phyloP scores from a whole-genome alignment of 345 rosid genomes.

The Arabidopsis arenosa region DNA sequence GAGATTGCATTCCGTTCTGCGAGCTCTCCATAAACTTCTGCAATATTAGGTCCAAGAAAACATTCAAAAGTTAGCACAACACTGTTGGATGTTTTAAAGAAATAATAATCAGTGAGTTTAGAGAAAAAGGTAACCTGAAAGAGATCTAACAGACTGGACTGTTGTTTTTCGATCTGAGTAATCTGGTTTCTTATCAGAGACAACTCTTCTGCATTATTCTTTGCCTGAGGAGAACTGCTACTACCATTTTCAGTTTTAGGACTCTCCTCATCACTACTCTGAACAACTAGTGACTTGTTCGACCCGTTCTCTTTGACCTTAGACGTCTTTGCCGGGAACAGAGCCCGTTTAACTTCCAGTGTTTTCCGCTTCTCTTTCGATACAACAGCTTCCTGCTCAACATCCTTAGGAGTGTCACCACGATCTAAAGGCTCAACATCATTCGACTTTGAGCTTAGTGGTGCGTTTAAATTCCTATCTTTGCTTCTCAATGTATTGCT shows the following conservation, averaged over 20 bases:
- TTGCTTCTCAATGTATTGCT: conserved; percentile 43
- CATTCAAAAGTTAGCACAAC: conserved; percentile 29
- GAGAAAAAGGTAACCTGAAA: conserved; percentile 64
- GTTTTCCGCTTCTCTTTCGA: conserved; percentile 44
- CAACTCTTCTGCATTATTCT: conserved; percentile 56
- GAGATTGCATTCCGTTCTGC: conserved; percentile 79
- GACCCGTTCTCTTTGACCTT: conserved; percentile 52
- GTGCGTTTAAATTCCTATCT: conserved; percentile 44
- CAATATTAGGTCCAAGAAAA: conserved; percentile 29
- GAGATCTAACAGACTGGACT: conserved; percentile 71
- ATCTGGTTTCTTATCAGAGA: conserved; percentile 71
- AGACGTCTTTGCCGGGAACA: conserved; percentile 39
- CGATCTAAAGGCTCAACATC: background rate
- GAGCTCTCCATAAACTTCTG: conserved; percentile 90
- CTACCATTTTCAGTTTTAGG: conserved; percentile 34
- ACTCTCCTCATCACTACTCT: conserved; percentile 56
- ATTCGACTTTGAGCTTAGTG: conserved; percentile 16
- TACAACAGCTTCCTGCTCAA: conserved; percentile 38
- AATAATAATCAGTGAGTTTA: background rate
- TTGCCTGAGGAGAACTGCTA: conserved; percentile 45
- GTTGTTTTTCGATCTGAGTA: conserved; percentile 86
- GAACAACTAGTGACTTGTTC: conserved; percentile 60
- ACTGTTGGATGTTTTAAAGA: background rate
- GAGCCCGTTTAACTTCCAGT: conserved; percentile 54
- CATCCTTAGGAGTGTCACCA: conserved; percentile 10